Evolutionary conservation across 1,284 basidiomycete species (phyloP), one percentile per base, ranked within the genome.

Genomic region (Heimioporus retisporus): DNA sequence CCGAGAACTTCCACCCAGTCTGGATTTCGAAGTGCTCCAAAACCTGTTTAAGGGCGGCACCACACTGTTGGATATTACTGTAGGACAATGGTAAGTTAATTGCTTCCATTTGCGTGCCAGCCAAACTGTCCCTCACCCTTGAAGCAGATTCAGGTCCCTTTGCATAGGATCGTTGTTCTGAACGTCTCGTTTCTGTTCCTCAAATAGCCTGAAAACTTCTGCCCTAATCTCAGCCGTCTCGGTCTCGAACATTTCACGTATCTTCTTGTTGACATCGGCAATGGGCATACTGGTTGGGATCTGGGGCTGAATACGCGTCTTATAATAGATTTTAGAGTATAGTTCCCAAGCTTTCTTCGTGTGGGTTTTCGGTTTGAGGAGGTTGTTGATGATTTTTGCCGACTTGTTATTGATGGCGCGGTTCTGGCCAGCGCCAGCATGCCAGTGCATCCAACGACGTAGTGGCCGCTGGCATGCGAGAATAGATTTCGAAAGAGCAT

Each of bases 291-390:
- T 35, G 4, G 21, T 6, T 14, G 3, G 3, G 15, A 68, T 48
- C 18, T 18, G 18, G 2, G 46, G 18, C 46, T 48, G 19, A 21
- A 66, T 63, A 5, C 25, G 35, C 0, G 59, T 60, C 8, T 18
- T 43, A 21, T 55, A 69, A 48, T 65, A 59, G 4, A 31, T 5
- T 2, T 67, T 69, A 4, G 56, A 65, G 50, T 69, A 69, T 6
- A 65, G 11, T 6, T 69, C 68, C 35, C 51, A 64, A 2, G 48
- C 53, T 23, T 62, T 61, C 28, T 55, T 69, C 0, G 25, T 4
- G 2, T 18, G 28, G 0, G 53, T 65, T 31, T 67, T 67, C 0
- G 35, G 54, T 44, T 64, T 61, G 6, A 69, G 16, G 5, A 69
- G 51, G 4, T 25, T 18, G 4, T 50, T 25, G 2, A 67, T n/a